Evolutionary conservation across 2,329 filamentous ascomycete genomes (phyloP), one percentile per base, ranked within the genome.

Genomic region (Stylonectria norvegica): DNA sequence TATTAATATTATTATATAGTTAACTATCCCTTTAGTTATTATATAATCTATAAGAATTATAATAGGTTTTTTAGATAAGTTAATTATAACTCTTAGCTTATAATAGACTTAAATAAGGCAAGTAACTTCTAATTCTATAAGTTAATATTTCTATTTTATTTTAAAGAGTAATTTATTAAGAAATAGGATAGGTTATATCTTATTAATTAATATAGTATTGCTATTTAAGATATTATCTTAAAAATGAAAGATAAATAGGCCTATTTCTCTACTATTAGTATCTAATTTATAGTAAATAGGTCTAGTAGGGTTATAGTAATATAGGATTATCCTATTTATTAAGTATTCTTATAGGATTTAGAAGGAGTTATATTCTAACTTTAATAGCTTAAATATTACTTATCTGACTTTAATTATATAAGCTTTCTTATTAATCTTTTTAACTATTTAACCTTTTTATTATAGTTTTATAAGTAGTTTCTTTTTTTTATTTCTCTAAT

Each of bases 41-140:
- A 20, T 34, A 15, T 36, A 19, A 15, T 41, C 33, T 12, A 14
- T 36, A 3, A 36, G 19, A 3, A 41, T n/a, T 11, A 32, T n/a
- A 8, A 22, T 41, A n/a, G 25, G 33, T 4, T 25, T 19, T 5
- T 20, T 10, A 5, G 11, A 19, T 17, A 28, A 41, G 8, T 32
- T 19, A 17, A 36, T 15, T 5, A 9, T 23, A 10, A 19, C 33
- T 4, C 32, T n/a, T 5, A 41, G 11, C 18, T 33, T 36, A 5
- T 29, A n/a, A 5, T n/a, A 6, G 12, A 14, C 27, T 14, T 14
- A 14, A n/a, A 14, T 14, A 8, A 29, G 27, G 27, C 27, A 29
- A 5, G 27, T 14, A 14, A 29, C 27, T 29, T 29, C 27, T 14
- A 8, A 14, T 29, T 29, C 27, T 14, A 14, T 29, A 9, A 14